Base-by-base conservation (phyloP, 371 early-diverging fungal species). In the Mortierella sp. region DNA sequence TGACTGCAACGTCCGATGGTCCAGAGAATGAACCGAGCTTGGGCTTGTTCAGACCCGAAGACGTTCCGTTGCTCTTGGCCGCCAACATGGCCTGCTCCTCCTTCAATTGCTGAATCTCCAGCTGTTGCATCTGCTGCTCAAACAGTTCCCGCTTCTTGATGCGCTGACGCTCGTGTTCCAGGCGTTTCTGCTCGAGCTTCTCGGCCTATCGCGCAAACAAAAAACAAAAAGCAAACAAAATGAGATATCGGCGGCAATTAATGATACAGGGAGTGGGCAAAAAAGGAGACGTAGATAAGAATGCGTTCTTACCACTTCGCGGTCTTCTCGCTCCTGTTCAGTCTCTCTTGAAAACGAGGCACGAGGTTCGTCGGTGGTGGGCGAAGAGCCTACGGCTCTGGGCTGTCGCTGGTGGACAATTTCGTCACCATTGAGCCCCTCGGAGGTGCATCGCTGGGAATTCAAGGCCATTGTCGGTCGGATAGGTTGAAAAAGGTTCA, bases 111-210 rank as follows among this genome's bases (percentile, higher is more conserved):
- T 79, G 76, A 48, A 79, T 68, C 55, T 85, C 79, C 47, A 85
- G 67, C 24, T 77, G 78, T 13, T 83, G 85, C 84, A 85, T 85
- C 26, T 82, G 84, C 14, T 76, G 69, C 63, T 85, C 85, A 72
- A 83, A 85, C 37, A 76, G 71, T 41, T 79, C 68, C 14, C 79
- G 73, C 61, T 79, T 79, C 66, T 71, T 66, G 29, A 67, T 53
- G 14, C 84, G 79, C 66, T 79, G 79, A 22, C 79, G 83, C 47
- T 85, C 85, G 53, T 82, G 73, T 58, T 85, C 85, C 40, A 79
- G 64, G 14, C 83, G 75, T 70, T 85, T 85, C 45, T 82, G 79
- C 45, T 82, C 85, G 11, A 82, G 58, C 64, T 79, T 74, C 44
- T 85, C 76, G 61, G 76, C 76, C 76, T 76, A 47, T n/a, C 10